These are phyloP conservation scores for Madurella mycetomatis DNA, from an alignment of 2,329 filamentous ascomycete species.

Conservation along the genomic window DNA sequence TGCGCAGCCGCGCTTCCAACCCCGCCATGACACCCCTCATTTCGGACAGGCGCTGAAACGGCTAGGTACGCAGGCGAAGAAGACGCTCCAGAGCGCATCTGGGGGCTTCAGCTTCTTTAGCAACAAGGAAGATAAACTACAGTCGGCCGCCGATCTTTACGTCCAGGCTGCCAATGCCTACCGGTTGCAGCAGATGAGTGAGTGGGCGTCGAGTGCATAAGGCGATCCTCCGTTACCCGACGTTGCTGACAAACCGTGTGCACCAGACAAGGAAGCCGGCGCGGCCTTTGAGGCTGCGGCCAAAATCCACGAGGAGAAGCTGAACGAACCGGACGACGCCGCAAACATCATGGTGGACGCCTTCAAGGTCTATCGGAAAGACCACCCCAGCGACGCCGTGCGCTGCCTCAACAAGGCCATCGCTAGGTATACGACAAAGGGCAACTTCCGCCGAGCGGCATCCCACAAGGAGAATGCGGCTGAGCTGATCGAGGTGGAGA, in stretches of 20 bases:
- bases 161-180: slow-evolving; percentile 89
- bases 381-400: slow-evolving; percentile 76
- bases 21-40: slow-evolving; percentile 8
- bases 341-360: slow-evolving; percentile 85
- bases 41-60: slow-evolving; percentile 12
- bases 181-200: slow-evolving; percentile 79
- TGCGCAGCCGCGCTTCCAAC: slow-evolving; percentile 9
- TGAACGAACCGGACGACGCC: slow-evolving; percentile 89
- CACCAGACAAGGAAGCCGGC: slow-evolving; percentile 74
- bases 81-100: slow-evolving; percentile 67
- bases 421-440: slow-evolving; percentile 79
- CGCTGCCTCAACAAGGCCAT: slow-evolving; percentile 76
- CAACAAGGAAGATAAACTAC: slow-evolving; percentile 80
- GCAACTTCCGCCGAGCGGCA: slow-evolving; percentile 86
- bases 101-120: slow-evolving; percentile 89
- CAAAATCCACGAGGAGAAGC: slow-evolving; percentile 69
- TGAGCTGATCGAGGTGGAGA: slow-evolving; percentile 77
- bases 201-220: slow-evolving; percentile 3
- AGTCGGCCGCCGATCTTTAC: slow-evolving; percentile 83
- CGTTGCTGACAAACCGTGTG: not conserved
- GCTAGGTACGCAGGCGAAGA: slow-evolving; percentile 68
- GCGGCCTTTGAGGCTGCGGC: slow-evolving; percentile 83
- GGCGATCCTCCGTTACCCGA: not conserved
- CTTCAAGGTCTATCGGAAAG: slow-evolving; percentile 90
- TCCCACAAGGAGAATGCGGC: slow-evolving; percentile 85